Conservation (phyloP, 768 basidiomycete species). For the Boletus reticulatus region DNA sequence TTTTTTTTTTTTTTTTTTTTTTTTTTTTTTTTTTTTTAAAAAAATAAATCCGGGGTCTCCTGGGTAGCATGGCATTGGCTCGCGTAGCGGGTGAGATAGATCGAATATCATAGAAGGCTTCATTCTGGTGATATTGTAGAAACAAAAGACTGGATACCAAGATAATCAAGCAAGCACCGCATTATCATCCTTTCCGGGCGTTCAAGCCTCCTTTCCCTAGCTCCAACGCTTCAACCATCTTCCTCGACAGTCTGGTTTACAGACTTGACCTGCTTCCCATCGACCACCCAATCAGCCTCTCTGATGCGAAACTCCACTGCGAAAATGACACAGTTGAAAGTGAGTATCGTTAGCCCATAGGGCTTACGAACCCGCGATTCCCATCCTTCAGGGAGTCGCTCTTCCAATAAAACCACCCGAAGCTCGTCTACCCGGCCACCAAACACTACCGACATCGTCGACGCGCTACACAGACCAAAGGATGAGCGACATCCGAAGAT, state of each 20-base stretch:
- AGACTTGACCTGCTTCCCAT: background rate
- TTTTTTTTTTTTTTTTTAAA: too few relatives aligned
- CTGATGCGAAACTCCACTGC: slow-evolving; percentile 12
- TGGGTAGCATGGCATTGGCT: slow-evolving; percentile 27
- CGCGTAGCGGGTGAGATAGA: slow-evolving; percentile 25
- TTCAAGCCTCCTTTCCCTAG: too few relatives aligned
- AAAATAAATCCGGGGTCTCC: too few relatives aligned
- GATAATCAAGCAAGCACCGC: too few relatives aligned
- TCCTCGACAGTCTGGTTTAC: background rate
- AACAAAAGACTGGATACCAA: too few relatives aligned
- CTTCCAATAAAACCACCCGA: slow-evolving; percentile 56
- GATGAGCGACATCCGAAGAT: background rate
- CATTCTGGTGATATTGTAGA: slow-evolving; percentile 18
- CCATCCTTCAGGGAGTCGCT: slow-evolving; percentile 71
- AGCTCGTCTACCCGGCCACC: slow-evolving; percentile 57
- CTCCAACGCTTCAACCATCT: background rate
- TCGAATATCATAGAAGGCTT: slow-evolving; percentile 17
- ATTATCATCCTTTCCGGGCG: too few relatives aligned
- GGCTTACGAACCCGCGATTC: slow-evolving; percentile 56
- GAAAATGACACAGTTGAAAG: slow-evolving; percentile 43
- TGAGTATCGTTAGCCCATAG: slow-evolving; percentile 56
- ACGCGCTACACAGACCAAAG: slow-evolving; percentile 40
- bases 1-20: too few relatives aligned
- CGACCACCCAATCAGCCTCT: slow-evolving; percentile 15
- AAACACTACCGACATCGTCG: slow-evolving; percentile 47